Percentiles rank a stretch among this genome's conserved stretches.
phyloP scores from a whole-genome alignment of 208 protist species.

The Leishmania amazonensis region DNA sequence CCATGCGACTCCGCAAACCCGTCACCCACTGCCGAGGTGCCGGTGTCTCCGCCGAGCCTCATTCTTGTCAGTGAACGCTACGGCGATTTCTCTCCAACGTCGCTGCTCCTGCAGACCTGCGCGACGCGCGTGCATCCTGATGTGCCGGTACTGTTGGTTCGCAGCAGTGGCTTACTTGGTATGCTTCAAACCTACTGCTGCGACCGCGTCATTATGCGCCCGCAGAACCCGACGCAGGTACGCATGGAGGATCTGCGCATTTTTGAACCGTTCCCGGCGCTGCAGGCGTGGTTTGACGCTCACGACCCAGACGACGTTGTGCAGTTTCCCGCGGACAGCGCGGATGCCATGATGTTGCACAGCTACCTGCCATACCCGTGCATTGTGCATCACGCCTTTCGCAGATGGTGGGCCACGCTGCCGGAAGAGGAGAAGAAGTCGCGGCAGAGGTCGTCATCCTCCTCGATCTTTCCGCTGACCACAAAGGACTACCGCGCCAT shows the following conservation, averaged over 20 bases:
- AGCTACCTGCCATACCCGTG: slow-evolving; percentile 91
- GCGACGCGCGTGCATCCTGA: slow-evolving; percentile 11
- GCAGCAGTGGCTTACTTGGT: slow-evolving; percentile 90
- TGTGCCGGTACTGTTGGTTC: slow-evolving; percentile 82
- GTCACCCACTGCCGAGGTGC: background rate
- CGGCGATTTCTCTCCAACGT: slow-evolving; percentile 35
- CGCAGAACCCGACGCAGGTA: slow-evolving; percentile 45
- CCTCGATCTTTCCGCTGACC: slow-evolving; percentile 21
- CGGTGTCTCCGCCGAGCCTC: slow-evolving; percentile 9
- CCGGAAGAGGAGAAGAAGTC: background rate
- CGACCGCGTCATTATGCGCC: slow-evolving; percentile 52
- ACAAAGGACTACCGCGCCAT: slow-evolving; percentile 22
- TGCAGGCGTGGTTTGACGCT: slow-evolving; percentile 62
- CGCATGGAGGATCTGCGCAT: slow-evolving; percentile 91
- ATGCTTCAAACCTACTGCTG: slow-evolving; percentile 73
- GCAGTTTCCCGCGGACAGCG: slow-evolving; percentile 41
- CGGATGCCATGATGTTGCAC: slow-evolving; percentile 40
- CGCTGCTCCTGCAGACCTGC: slow-evolving; percentile 31
- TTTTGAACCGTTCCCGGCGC: slow-evolving; percentile 83
- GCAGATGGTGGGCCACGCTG: slow-evolving; percentile 37
- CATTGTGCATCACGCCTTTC: slow-evolving; percentile 75
- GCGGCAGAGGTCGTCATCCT: background rate
- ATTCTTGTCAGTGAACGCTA: slow-evolving; percentile 59
- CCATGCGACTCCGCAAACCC: background rate
- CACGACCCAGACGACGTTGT: slow-evolving; percentile 56